Conservation (phyloP, 1,139 yeast genomes). For the Pichiaceae sp. region DNA sequence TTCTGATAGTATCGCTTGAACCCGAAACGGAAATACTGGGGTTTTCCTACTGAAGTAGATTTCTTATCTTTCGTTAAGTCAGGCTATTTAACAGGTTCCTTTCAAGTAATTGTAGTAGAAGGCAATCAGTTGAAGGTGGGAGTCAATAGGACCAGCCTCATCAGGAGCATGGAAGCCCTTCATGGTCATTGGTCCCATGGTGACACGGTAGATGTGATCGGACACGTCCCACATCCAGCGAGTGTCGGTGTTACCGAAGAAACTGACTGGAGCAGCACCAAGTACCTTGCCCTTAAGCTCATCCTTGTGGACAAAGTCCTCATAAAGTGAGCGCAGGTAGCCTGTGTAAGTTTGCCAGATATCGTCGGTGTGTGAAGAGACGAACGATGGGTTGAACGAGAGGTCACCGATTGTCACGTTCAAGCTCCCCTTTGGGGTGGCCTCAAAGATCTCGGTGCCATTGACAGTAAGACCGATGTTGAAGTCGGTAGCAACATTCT, state of each 20-base stretch:
- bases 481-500: conserved; percentile 34
- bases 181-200: conserved; percentile 10
- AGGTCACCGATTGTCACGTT: conserved; percentile 36
- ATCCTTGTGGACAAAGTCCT: conserved; percentile 38
- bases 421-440: conserved; percentile 41
- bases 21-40: no score
- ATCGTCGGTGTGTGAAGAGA: conserved; percentile 21
- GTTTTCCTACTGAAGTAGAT: no score
- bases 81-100: no score
- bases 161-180: conserved; percentile 13
- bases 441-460: conserved; percentile 9
- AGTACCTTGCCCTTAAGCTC: conserved; percentile 38
- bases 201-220: conserved; percentile 58
- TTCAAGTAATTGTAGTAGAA: conserved; percentile 31
- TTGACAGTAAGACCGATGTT: conserved; percentile 28
- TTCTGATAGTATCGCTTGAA: no score
- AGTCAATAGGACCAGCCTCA: conserved; percentile 42
- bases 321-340: conserved; percentile 37
- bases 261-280: conserved; percentile 54
- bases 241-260: conserved; percentile 84
- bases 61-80: no score
- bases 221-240: conserved; percentile 68
- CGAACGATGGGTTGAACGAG: not conserved
- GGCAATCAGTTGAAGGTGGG: conserved; percentile 49
- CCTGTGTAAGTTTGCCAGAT: conserved; percentile 39